Evolutionary conservation across 2,329 filamentous ascomycete species (phyloP), one percentile per base, ranked within the genome.

Genomic region (Stagonosporopsis chrysanthemi): DNA sequence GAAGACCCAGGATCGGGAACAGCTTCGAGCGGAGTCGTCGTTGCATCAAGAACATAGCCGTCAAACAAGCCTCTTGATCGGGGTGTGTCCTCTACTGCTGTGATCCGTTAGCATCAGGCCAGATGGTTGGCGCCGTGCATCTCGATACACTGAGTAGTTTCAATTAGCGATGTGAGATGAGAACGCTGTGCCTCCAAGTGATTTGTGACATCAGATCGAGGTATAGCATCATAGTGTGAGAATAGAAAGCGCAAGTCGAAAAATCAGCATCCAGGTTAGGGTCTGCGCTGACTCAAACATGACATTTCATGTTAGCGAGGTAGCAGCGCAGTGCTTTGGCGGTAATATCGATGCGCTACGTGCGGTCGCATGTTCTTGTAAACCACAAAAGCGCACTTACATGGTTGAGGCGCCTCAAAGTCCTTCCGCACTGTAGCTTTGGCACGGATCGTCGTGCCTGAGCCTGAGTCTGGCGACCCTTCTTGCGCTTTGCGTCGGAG

Each of bases 1-100:
- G 70, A 60, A 6, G 69, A 72, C 1, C 68, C 73, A 48, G 65
- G 63, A 22, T 70, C 64, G 5, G 5, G 23, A 6, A 19, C n/a
- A 5, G n/a, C 38, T n/a, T 8, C 14, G 19, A 8, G 38, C 7
- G 12, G 8, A 39, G 42, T 19, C 1, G 36, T 4, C 14, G 24
- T 24, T 14, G 12, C 24, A n/a, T 48, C 22, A 17, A 17, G 31
- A 28, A 15, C 17, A 22, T 28, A 33, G 12, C 44, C 43, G 2
- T 35, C 11, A 31, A 57, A 57, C 2, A 57, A 24, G 15, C 39
- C 33, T 19, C 26, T 22, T 3, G 54, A 48, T 15, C 43, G 43
- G 17, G 31, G 48, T 7, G 43, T 43, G 8, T 48, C 33, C 9
- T 57, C 22, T 14, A 39, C 24, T 2, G 44, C 48, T 40, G 22